Percentiles rank a stretch among this genome's conserved stretches.
phyloP scores from a whole-genome alignment of 805 yeast genomes.

The Nakazawaea ernobii region DNA sequence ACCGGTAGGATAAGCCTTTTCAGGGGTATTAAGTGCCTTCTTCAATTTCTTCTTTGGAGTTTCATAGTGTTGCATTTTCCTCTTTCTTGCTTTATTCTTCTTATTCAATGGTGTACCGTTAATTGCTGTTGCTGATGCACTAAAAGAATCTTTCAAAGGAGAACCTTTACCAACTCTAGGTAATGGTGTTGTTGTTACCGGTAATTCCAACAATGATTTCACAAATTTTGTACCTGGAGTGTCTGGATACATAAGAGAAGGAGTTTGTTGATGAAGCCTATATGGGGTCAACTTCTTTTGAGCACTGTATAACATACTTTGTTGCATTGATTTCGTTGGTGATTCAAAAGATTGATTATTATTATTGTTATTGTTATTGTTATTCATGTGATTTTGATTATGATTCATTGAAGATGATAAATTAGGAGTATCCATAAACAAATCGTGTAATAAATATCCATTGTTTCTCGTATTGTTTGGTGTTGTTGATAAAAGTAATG shows the following conservation, averaged over 20 bases:
- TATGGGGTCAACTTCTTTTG: slow-evolving; percentile 7
- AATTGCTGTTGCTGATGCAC: background rate
- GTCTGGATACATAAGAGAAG: slow-evolving; percentile 7
- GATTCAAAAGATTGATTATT: background rate
- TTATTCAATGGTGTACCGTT: slow-evolving; percentile 2
- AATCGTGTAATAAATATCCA: slow-evolving; percentile 4
- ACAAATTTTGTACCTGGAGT: slow-evolving; percentile 12
- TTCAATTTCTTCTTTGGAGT: slow-evolving; percentile 8
- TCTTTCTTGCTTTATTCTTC: background rate
- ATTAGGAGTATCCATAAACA: slow-evolving; percentile 12
- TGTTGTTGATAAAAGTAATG: slow-evolving; percentile 6
- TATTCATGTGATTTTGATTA: background rate
- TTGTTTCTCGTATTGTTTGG: background rate
- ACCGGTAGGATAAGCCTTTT: background rate
- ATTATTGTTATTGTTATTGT: background rate
- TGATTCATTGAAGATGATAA: background rate
- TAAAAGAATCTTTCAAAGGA: slow-evolving; percentile 6
- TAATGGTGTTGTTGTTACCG: slow-evolving; percentile 5
- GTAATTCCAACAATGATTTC: slow-evolving; percentile 10
- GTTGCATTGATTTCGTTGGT: slow-evolving; percentile 10
- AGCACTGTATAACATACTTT: slow-evolving; percentile 1
- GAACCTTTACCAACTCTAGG: slow-evolving; percentile 3
- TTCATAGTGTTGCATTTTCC: slow-evolving; percentile 1
- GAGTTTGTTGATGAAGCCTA: slow-evolving; percentile 2
- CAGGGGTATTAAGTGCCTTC: background rate